These are phyloP conservation scores for Aspergillus sp. DNA, from an alignment of 2,329 filamentous ascomycete species.

Conservation along the genomic window DNA sequence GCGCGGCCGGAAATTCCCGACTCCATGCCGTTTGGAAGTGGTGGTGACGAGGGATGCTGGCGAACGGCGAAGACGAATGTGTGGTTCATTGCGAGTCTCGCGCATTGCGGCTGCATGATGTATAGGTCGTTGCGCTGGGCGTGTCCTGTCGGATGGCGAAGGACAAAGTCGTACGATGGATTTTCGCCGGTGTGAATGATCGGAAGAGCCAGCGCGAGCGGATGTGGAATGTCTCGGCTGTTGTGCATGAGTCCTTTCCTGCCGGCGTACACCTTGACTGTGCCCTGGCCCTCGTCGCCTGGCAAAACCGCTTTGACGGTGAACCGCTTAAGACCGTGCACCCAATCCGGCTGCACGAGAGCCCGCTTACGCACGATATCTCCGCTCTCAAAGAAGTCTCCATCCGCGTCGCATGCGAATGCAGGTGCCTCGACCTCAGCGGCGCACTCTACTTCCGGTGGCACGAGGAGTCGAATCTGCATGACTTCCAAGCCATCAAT, in stretches of 20 bases:
- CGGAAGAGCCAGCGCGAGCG: conserved; percentile 79
- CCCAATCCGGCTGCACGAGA: conserved; percentile 86
- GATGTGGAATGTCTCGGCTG: conserved; percentile 90
- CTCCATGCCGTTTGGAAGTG: conserved; percentile 28
- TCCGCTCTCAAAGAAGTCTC: conserved; percentile 87
- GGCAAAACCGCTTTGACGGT: conserved; percentile 88
- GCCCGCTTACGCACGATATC: conserved; percentile 78
- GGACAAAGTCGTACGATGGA: conserved; percentile 85
- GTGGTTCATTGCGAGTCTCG: conserved; percentile 80
- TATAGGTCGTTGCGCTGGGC: conserved; percentile 97
- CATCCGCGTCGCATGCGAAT: conserved; percentile 73
- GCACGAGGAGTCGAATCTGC: conserved; percentile 79
- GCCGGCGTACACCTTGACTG: conserved; percentile 85
- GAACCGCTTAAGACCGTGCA: conserved; percentile 76
- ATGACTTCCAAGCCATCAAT: conserved; percentile 91
- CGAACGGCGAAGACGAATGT: conserved; percentile 96
- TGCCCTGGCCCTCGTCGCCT: conserved; percentile 79
- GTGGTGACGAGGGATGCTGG: conserved; percentile 67
- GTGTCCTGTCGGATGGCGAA: conserved; percentile 88
- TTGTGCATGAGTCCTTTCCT: conserved; percentile 95
- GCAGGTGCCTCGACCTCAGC: conserved; percentile 83
- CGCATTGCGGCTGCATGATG: conserved; percentile 90
- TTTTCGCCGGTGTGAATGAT: conserved; percentile 87
- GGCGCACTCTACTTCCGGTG: conserved; percentile 79
- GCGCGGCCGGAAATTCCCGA: conserved; percentile 33